Evolutionary conservation across 2,329 filamentous ascomycete species (phyloP), one percentile per base, ranked within the genome.

Genomic region (Pseudofabraea citricarpa): DNA sequence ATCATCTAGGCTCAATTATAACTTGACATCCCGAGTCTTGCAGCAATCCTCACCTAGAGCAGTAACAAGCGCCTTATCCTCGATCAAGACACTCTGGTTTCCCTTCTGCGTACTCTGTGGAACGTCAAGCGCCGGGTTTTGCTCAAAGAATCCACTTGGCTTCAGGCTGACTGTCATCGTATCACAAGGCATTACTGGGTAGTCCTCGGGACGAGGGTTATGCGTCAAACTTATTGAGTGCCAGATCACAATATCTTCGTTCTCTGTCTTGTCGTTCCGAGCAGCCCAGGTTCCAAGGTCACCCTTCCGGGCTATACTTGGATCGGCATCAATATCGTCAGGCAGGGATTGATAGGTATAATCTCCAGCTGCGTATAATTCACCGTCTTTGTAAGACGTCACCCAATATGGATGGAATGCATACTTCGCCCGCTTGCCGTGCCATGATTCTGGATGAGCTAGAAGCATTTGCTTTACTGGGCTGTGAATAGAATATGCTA

Each of bases 391-490:
- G 89, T 87, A 94, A 56, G 83, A 85, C 0, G 90, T 95, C 12
- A 95, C 90, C 59, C 93, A 87, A 2, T 95, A 81, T 3, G 89
- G 85, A 58, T 95, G 88, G 24, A 88, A 71, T 0, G 90, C 88
- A 57, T 95, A 96, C 0, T 86, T 88, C 2, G 90, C 90, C 15
- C 90, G 76, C 68, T 94, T 94, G 85, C 88, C 94, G 5, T 94
- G 89, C 27, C 95, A 64, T 3, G 85, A 81, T 6, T 83, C 81
- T 45, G 85, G 79, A 67, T 89, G 90, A 2, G 90, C 88, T 9
- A 95, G 68, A 18, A 95, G 68, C 1, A 74, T 68, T 0, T 90
- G 85, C 0, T 90, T 84, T 55, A 93, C 87, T 21, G 89, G 74
- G 60, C 85, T 90, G 36, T 95, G 87, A 3, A 95, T 78, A 71